Evolutionary conservation across 2,329 filamentous ascomycete species (phyloP), one percentile per base, ranked within the genome.

Genomic region (Samsoniella hepiali): DNA sequence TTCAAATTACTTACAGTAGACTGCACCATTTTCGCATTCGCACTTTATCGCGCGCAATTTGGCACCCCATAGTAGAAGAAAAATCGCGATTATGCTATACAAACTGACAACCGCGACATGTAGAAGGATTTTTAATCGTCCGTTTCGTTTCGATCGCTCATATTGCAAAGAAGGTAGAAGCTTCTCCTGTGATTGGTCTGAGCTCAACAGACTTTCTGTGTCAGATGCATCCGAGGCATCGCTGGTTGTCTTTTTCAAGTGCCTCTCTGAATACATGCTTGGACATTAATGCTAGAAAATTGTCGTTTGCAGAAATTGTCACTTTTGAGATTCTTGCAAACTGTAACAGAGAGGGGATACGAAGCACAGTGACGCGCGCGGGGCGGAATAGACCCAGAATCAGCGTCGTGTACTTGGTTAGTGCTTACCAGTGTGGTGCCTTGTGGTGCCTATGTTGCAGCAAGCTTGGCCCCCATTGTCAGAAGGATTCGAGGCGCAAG

Each of bases 241-340:
- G 11, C 47, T 22, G 5, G 45, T 17, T 3, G 29, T n/a, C 27
- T 49, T 32, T 31, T 40, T 34, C n/a, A 11, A 58, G 36, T 11
- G 49, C n/a, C 13, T 42, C 13, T 64, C 32, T 13, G 63, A 53
- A 56, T 51, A 58, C 63, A 64, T 64, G 31, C 31, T 49, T 36
- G 1, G 36, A 22, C 6, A 22, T 8, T 8, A 32, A 45, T 31
- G 3, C 15, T 45, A 7, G 3, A n/a, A 17, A 36, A 38, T 3
- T 32, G 40, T 31, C 44, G 27, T 10, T 57, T 17, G 4, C 40
- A 9, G 11, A n/a, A 11, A 42, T 9, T 8, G 7, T 15, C 31
- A 42, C 2, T 29, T 36, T 31, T 10, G n/a, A 31, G 22, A 13
- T 11, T 15, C 4, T 32, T 29, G 5, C 10, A 11, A 40, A 34